These are phyloP conservation scores for Helotiales sp. DNA, from an alignment of 2,329 filamentous ascomycete species.

Conservation along the genomic window DNA sequence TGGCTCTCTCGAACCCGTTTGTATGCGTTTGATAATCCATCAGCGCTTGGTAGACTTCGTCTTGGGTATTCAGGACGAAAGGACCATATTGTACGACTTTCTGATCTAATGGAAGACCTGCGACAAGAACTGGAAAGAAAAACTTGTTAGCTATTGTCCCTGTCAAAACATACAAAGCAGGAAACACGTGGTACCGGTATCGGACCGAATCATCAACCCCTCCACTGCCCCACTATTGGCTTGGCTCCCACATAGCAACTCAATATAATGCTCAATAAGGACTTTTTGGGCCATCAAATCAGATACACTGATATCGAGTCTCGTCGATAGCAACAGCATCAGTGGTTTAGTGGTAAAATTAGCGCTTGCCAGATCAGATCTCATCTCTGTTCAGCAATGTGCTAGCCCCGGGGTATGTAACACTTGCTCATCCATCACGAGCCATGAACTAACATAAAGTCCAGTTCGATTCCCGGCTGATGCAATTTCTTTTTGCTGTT, in stretches of 20 bases:
- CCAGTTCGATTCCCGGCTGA: slow-evolving; percentile 35
- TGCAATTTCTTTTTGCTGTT: slow-evolving; percentile 22
- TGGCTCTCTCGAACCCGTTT: slow-evolving; percentile 80
- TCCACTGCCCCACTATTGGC: neutral
- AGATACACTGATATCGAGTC: too few species aligned
- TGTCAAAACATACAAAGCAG: neutral
- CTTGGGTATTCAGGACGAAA: slow-evolving; percentile 73
- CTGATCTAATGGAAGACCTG: slow-evolving; percentile 78
- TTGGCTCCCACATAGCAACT: neutral
- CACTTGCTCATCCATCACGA: neutral
- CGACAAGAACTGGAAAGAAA: slow-evolving; percentile 61
- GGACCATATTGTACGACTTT: slow-evolving; percentile 81
- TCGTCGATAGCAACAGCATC: slow-evolving; percentile 16
- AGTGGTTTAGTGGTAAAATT: slow-evolving; percentile 34
- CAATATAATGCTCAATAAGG: slow-evolving; percentile 12
- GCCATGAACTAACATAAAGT: slow-evolving; percentile 1
- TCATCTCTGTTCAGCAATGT: slow-evolving; percentile 4
- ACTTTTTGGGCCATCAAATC: too few species aligned
- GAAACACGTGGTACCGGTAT: too few species aligned
- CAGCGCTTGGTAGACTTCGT: slow-evolving; percentile 75
- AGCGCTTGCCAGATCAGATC: slow-evolving; percentile 27
- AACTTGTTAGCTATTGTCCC: neutral
- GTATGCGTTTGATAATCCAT: slow-evolving; percentile 70
- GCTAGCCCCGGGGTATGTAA: neutral
- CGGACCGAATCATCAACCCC: too few species aligned